phyloP scores from a whole-genome alignment of 805 yeast species.

The Wickerhamiella spandovensis region DNA sequence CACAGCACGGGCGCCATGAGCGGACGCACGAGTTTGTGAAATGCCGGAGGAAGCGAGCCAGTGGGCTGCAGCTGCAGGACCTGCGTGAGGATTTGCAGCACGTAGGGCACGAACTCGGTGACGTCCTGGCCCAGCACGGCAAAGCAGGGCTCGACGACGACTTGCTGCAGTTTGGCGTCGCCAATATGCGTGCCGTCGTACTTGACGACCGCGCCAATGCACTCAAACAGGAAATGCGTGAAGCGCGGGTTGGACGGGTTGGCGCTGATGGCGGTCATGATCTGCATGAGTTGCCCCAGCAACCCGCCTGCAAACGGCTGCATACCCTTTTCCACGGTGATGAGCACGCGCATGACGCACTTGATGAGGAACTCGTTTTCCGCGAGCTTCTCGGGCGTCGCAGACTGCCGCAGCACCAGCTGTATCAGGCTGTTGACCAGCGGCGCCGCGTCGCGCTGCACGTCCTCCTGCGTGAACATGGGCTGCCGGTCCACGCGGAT shows the following conservation, averaged over 20 bases:
- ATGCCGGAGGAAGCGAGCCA: slow-evolving; percentile 45
- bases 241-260: slow-evolving; percentile 95
- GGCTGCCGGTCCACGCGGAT: slow-evolving; percentile 38
- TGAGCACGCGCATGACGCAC: slow-evolving; percentile 69
- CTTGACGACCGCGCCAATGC: slow-evolving; percentile 64
- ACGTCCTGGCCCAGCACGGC: slow-evolving; percentile 66
- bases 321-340: slow-evolving; percentile 47
- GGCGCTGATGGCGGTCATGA: slow-evolving; percentile 56
- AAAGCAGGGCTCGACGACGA: slow-evolving; percentile 55
- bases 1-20: slow-evolving; percentile 80
- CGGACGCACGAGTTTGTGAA: slow-evolving; percentile 60
- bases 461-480: slow-evolving; percentile 61
- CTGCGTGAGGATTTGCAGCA: slow-evolving; percentile 78
- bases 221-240: slow-evolving; percentile 80
- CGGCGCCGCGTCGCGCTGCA: slow-evolving; percentile 44
- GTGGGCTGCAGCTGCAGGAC: slow-evolving; percentile 40
- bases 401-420: slow-evolving; percentile 44
- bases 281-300: slow-evolving; percentile 54
- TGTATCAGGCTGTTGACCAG: slow-evolving; percentile 53
- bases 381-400: slow-evolving; percentile 77
- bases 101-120: slow-evolving; percentile 88
- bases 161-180: slow-evolving; percentile 30
- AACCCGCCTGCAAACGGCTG: slow-evolving; percentile 26
- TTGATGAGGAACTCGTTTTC: slow-evolving; percentile 92
- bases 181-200: slow-evolving; percentile 28